Evolutionary conservation across 495 filamentous ascomycete genomes (phyloP).

Genomic region (Penicillium canescens): DNA sequence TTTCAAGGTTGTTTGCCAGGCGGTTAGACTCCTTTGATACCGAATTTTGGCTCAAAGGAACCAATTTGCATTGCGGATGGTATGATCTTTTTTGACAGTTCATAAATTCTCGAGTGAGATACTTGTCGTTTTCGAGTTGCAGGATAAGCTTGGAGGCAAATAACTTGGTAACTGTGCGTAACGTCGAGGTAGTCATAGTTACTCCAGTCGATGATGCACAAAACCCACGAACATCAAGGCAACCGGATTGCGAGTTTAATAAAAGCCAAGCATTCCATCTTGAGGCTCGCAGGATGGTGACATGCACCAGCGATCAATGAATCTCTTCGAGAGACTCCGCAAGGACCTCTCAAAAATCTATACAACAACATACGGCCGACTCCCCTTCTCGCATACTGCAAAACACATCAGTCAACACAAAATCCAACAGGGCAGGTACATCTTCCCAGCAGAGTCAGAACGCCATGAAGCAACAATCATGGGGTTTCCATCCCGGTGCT

Average conservation of each 20-base stretch:
- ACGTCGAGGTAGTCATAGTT: constrained; percentile 1
- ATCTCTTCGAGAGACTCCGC: constrained; percentile 2
- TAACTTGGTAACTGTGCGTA: neutral
- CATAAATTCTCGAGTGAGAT: no score
- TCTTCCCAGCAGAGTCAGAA: constrained; percentile 21
- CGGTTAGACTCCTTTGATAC: no score
- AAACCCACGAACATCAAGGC: neutral
- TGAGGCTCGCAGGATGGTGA: neutral
- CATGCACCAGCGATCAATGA: neutral
- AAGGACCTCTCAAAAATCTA: neutral
- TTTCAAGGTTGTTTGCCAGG: no score
- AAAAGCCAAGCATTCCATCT: neutral
- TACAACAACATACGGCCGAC: neutral
- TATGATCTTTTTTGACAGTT: no score
- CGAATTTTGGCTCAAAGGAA: no score
- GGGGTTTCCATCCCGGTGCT: constrained; percentile 21
- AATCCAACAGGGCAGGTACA: constrained; percentile 11
- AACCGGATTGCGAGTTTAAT: constrained; percentile 1
- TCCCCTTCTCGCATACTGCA: neutral
- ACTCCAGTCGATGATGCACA: constrained; percentile 1
- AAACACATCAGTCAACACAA: neutral
- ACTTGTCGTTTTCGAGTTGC: no score
- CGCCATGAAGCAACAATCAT: constrained; percentile 23
- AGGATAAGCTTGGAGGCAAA: no score
- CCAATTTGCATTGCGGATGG: no score